Evolutionary conservation across 345 rosid genomes (phyloP).

Genomic region (Aquilaria sinensis): DNA sequence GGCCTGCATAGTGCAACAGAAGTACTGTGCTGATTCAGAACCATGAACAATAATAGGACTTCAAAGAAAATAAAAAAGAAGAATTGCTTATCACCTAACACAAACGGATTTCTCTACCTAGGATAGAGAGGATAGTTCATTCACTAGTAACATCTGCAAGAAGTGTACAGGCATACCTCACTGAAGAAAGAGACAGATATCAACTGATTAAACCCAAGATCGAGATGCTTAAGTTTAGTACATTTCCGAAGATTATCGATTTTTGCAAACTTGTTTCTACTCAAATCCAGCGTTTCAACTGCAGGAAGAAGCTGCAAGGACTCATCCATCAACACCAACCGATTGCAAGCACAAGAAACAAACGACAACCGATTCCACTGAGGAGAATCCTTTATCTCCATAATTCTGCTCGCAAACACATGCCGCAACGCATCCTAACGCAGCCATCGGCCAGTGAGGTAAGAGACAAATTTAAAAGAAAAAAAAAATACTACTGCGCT

Average conservation of each 20-base stretch:
- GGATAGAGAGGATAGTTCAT: no score
- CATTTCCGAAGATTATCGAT: constrained; percentile 85
- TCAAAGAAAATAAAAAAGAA: neutral
- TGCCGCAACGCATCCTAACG: constrained; percentile 87
- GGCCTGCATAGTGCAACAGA: constrained; percentile 72
- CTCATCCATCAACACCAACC: constrained; percentile 91
- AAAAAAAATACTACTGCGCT: neutral
- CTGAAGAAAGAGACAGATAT: constrained; percentile 57
- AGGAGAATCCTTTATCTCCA: constrained; percentile 75
- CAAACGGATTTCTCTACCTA: no score
- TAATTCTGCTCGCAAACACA: constrained; percentile 91
- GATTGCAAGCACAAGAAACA: constrained; percentile 82
- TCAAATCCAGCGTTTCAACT: constrained; percentile 93
- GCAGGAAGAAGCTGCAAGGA: constrained; percentile 95
- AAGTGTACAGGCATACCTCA: constrained; percentile 45
- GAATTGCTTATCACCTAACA: no score
- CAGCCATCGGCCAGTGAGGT: constrained; percentile 1
- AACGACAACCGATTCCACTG: constrained; percentile 86
- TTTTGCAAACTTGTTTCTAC: constrained; percentile 89
- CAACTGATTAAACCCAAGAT: constrained; percentile 91
- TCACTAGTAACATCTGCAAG: no score
- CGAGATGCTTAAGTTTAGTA: constrained; percentile 77
- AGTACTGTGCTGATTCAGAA: constrained; percentile 26
- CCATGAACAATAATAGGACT: constrained; percentile 20
- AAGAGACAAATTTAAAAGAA: constrained; percentile 4